Base-by-base conservation (phyloP, 331 rosid genomes). In the Acacia pycnantha region DNA sequence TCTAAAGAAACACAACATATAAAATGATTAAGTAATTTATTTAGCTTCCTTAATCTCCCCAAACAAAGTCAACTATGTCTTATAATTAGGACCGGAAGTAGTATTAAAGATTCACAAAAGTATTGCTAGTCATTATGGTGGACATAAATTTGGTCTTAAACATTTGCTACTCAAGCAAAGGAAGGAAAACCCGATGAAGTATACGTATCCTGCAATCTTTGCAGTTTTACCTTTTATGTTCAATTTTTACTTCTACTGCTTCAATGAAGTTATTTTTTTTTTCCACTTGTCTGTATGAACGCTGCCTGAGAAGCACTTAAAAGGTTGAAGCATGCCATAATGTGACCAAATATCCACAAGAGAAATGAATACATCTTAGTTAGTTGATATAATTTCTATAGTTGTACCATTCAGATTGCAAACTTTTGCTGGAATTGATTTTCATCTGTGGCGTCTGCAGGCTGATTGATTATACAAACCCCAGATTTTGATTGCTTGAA, bases 371-470 rank as follows among this genome's bases (percentile, higher is more conserved):
- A 46, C 61, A 26, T 53, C 65, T 47, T 40, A 9, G 59, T 44
- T 21, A 14, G 62, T 53, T 29, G 76, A 78, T 47, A 79, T 74
- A 64, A 51, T 44, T 56, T 84, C 50, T 68, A 16, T 69, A 22
- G 37, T n/a, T 21, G 4, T 79, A 47, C 69, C 48, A 82, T 58
- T 83, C 44, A 16, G 67, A 70, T 40, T 56, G 79, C 64, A 26
- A 76, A 68, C 15, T 72, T 71, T 35, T 51, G 51, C 13, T 10
- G 56, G 74, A 79, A 54, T 59, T 85, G 80, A 87, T 79, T 70
- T 77, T 82, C 64, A 26, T 79, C 56, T 74, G 54, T 81, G 67
- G 44, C 73, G 40, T 87, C 74, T 91, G 86, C 91, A 93, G 97
- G 94, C 89, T 43, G 90, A 93, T 11, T 91, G 86, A 85, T 73